phyloP scores from a whole-genome alignment of 495 filamentous ascomycete species.

The Penicillium chermesinum region DNA sequence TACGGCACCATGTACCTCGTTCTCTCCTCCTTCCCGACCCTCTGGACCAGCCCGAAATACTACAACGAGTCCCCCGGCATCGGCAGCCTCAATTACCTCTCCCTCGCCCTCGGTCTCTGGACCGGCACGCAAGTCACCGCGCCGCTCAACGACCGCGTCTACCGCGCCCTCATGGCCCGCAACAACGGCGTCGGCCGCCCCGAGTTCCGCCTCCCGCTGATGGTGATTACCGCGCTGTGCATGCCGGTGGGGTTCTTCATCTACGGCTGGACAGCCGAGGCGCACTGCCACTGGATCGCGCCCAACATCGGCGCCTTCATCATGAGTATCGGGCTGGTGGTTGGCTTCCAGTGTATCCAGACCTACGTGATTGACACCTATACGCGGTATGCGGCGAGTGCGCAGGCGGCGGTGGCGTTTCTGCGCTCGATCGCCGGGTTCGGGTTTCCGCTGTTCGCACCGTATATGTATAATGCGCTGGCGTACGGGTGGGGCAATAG shows the following conservation, averaged over 20 bases:
- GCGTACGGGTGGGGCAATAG: conserved; percentile 61
- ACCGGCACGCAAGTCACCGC: conserved; percentile 58
- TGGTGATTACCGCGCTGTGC: conserved; percentile 52
- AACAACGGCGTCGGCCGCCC: conserved; percentile 56
- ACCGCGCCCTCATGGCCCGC: conserved; percentile 52
- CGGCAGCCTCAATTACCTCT: conserved; percentile 65
- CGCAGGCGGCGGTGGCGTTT: conserved; percentile 60
- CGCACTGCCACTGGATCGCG: conserved; percentile 60
- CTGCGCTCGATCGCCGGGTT: conserved; percentile 66
- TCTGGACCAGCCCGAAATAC: conserved; percentile 48
- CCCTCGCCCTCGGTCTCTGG: conserved; percentile 63
- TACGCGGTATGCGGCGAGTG: conserved; percentile 67
- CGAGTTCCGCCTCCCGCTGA: conserved; percentile 67
- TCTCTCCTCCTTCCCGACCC: conserved; percentile 59
- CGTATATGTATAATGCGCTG: conserved; percentile 53
- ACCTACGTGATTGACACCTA: conserved; percentile 77
- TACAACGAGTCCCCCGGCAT: conserved; percentile 59
- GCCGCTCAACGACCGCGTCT: conserved; percentile 60
- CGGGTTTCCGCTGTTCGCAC: conserved; percentile 71
- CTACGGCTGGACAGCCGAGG: conserved; percentile 68
- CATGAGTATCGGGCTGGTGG: conserved; percentile 55
- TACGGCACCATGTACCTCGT: conserved; percentile 73
- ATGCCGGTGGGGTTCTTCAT: conserved; percentile 61
- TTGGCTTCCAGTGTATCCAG: conserved; percentile 65
- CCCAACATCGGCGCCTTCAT: conserved; percentile 64